Percentiles rank a stretch among this genome's conserved stretches.
Evolutionary conservation across 257 asterid species (phyloP).

Genomic region (Nicotiana obtusifolia): DNA sequence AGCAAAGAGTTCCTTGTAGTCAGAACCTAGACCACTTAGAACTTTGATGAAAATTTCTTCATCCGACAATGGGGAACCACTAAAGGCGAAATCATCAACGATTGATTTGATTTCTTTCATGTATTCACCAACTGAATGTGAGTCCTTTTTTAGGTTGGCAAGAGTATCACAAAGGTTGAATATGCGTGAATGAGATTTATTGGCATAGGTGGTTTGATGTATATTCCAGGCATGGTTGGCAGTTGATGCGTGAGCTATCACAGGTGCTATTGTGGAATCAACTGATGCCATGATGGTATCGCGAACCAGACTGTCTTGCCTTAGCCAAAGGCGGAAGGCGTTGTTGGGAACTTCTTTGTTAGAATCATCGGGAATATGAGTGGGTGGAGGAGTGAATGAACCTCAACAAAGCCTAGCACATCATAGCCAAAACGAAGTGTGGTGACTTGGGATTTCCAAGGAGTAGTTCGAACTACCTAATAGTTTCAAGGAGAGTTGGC

Average conservation of each 20-base stretch:
- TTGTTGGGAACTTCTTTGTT: background rate
- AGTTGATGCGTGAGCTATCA: background rate
- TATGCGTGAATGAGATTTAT: background rate
- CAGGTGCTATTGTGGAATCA: background rate
- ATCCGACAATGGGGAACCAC: too few species aligned
- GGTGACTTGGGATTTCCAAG: background rate
- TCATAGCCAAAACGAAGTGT: background rate
- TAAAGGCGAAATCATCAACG: too few species aligned
- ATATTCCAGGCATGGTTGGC: background rate
- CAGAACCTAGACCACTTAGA: too few species aligned
- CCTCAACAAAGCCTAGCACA: background rate
- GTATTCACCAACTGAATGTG: too few species aligned
- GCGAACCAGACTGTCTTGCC: background rate
- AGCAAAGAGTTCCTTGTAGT: background rate
- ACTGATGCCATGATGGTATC: background rate
- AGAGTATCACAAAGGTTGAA: background rate
- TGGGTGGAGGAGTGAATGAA: too few species aligned
- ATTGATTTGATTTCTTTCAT: too few species aligned
- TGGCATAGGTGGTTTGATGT: background rate
- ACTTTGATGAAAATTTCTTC: too few species aligned
- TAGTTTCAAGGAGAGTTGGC: background rate
- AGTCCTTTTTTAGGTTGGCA: too few species aligned
- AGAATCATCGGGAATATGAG: background rate
- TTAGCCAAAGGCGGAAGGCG: background rate
- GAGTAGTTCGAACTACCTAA: background rate